phyloP scores from a whole-genome alignment of 169 alveolate genomes.

The Cryptosporidium ryanae region DNA sequence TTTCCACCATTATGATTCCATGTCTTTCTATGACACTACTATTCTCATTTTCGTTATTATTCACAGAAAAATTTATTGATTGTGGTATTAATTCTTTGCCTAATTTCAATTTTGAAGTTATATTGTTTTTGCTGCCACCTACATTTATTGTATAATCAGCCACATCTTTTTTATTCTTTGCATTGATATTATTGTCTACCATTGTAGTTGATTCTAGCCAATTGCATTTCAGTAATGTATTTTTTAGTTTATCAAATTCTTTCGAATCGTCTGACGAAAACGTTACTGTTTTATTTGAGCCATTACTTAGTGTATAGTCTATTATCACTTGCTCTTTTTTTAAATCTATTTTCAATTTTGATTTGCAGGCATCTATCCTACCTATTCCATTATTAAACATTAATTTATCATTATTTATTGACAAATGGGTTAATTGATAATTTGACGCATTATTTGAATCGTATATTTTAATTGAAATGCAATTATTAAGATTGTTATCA shows the following conservation, averaged over 20 bases:
- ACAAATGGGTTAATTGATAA: constrained; percentile 19
- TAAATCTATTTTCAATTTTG: constrained; percentile 25
- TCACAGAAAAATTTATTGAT: constrained; percentile 35
- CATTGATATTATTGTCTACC: neutral
- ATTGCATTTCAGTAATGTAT: constrained; percentile 2
- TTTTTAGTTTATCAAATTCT: constrained; percentile 21
- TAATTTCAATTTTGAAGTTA: too few relatives aligned
- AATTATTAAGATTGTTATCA: neutral
- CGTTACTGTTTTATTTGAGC: neutral
- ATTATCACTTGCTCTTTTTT: constrained; percentile 7
- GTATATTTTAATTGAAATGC: neutral
- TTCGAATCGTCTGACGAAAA: constrained; percentile 13
- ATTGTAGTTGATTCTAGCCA: constrained; percentile 36
- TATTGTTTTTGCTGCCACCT: too few relatives aligned
- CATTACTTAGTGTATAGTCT: neutral
- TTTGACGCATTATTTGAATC: constrained; percentile 2
- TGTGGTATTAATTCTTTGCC: constrained; percentile 39
- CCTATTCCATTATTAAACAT: constrained; percentile 12
- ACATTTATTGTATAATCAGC: neutral
- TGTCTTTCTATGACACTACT: constrained; percentile 13
- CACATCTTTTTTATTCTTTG: neutral
- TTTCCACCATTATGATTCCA: constrained; percentile 37
- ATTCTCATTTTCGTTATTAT: neutral
- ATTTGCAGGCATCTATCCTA: constrained; percentile 6
- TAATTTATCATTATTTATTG: constrained; percentile 12